phyloP scores from a whole-genome alignment of 2,329 filamentous ascomycete species.

The Colletotrichum abscissum region DNA sequence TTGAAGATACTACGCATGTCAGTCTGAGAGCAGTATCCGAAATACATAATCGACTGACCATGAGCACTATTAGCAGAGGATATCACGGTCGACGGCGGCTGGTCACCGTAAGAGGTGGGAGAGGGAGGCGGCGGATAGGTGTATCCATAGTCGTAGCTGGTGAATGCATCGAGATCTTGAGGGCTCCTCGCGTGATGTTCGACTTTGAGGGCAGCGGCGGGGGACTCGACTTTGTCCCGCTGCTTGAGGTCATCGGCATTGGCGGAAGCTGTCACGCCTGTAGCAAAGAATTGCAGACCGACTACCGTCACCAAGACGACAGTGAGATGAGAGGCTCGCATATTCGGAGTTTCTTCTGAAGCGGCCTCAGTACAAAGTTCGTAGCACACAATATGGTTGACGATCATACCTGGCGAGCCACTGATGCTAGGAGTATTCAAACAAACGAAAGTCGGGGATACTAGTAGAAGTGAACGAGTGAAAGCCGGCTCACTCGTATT shows the following conservation, averaged over 20 bases:
- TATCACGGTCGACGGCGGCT: conserved; percentile 5
- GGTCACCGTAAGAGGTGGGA: conserved; percentile 21
- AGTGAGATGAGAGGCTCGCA: conserved; percentile 49
- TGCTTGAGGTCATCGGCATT: background rate
- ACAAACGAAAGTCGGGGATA: background rate
- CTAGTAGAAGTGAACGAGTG: conserved; percentile 1
- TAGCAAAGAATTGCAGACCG: conserved; percentile 41
- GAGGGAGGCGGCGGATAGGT: conserved; percentile 4
- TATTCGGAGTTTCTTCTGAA: conserved; percentile 35
- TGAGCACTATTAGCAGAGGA: background rate
- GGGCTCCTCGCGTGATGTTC: background rate
- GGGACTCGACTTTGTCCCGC: background rate
- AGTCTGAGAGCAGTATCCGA: background rate
- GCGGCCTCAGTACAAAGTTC: background rate
- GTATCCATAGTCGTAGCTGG: conserved; percentile 35
- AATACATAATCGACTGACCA: background rate
- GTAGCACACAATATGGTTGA: background rate
- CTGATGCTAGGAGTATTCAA: background rate
- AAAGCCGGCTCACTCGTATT: background rate
- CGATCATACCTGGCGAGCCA: background rate
- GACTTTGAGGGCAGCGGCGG: background rate
- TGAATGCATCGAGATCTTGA: background rate
- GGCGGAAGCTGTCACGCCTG: conserved; percentile 16
- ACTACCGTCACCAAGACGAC: conserved; percentile 47
- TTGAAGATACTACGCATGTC: background rate